These are phyloP conservation scores for Dendrobium officinale DNA, from an alignment of 106 monocot species.

Conservation along the genomic window DNA sequence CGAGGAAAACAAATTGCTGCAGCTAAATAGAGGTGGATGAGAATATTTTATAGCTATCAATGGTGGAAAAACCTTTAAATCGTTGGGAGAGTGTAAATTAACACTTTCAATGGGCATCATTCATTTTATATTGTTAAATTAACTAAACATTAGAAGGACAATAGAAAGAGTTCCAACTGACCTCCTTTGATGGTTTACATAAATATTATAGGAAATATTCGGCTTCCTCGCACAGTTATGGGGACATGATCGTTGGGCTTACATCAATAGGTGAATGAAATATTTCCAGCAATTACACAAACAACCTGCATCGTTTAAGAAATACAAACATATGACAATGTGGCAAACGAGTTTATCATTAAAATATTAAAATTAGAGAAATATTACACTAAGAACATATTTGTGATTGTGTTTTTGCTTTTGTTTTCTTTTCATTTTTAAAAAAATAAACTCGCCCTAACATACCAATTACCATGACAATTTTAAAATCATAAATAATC, in stretches of 20 bases:
- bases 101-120: not conserved
- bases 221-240: constrained; percentile 75
- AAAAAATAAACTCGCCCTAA: no score
- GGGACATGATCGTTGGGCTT: constrained; percentile 97
- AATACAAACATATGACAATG: no score
- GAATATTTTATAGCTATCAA: not conserved
- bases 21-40: not conserved
- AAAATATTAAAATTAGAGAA: no score
- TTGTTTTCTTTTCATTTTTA: no score
- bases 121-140: not conserved
- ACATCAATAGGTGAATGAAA: constrained; percentile 98
- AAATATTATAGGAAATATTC: constrained; percentile 85
- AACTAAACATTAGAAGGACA: not conserved
- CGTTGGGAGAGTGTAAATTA: not conserved
- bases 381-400: no score
- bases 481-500: no score
- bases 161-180: constrained; percentile 14
- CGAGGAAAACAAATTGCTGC: not conserved
- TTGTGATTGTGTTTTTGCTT: no score
- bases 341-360: no score
- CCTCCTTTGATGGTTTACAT: constrained; percentile 92
- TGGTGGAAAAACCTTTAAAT: not conserved
- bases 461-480: no score
- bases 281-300: no score
- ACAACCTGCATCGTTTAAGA: no score